Percentiles rank a stretch among this genome's conserved stretches.
These are phyloP conservation scores for Patellifolia procumbens DNA, from an alignment of 179 eudicot genomes.

Conservation along the genomic window DNA sequence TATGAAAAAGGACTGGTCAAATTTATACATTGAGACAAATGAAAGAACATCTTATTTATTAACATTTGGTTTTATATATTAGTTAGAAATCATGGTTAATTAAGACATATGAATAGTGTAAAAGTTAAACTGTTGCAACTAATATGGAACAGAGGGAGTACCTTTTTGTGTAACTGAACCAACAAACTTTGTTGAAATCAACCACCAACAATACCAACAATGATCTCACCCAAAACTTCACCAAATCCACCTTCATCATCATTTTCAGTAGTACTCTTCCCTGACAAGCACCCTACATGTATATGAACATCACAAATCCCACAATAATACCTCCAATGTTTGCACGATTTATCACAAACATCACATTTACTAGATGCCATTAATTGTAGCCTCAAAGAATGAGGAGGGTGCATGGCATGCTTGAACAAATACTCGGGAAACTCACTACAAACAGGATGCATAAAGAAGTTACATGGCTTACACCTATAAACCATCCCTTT, in stretches of 20 bases:
- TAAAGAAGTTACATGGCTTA: slow-evolving; percentile 9
- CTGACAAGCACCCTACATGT: slow-evolving; percentile 32
- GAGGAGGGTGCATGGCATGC: slow-evolving; percentile 23
- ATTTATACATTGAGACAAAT: too few species aligned
- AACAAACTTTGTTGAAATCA: background rate
- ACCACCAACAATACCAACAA: background rate
- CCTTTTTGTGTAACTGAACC: too few species aligned
- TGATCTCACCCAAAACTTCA: slow-evolving; percentile 3
- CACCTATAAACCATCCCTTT: slow-evolving; percentile 26
- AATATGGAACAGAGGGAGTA: too few species aligned
- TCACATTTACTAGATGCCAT: slow-evolving; percentile 14
- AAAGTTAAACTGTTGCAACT: too few species aligned
- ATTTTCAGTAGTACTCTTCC: background rate
- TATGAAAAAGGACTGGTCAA: too few species aligned
- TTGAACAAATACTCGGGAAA: slow-evolving; percentile 6
- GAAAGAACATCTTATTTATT: too few species aligned
- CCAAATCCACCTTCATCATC: slow-evolving; percentile 19
- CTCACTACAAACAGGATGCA: slow-evolving; percentile 22
- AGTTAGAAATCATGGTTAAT: too few species aligned
- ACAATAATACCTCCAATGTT: slow-evolving; percentile 28
- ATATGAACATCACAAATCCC: slow-evolving; percentile 33
- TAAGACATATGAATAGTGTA: too few species aligned
- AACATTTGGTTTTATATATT: too few species aligned
- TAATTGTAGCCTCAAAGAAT: slow-evolving; percentile 7
- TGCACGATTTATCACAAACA: slow-evolving; percentile 25